Conservation (phyloP, 129 eudicot species). For the Flaveria linearis region DNA sequence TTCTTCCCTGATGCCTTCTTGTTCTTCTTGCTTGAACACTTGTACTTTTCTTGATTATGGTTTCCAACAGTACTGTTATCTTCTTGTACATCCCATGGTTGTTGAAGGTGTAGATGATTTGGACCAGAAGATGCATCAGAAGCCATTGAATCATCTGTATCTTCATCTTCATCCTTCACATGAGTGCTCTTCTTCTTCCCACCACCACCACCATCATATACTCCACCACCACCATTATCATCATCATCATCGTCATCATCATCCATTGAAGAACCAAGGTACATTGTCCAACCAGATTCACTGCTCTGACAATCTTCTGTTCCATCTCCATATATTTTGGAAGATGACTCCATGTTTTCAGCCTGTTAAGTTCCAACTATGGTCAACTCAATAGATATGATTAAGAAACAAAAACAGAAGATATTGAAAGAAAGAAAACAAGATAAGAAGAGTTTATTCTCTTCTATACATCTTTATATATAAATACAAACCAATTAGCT, state of each 20-base stretch:
- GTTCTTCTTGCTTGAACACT: constrained; percentile 36
- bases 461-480: constrained; percentile 43
- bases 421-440: constrained; percentile 29
- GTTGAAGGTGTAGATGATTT: constrained; percentile 40
- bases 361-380: constrained; percentile 38
- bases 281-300: constrained; percentile 74
- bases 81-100: constrained; percentile 37
- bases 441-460: constrained; percentile 47
- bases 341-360: constrained; percentile 47
- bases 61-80: neutral
- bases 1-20: constrained; percentile 41
- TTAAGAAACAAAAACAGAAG: constrained; percentile 23
- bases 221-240: constrained; percentile 15
- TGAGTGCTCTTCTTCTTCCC: constrained; percentile 1
- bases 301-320: constrained; percentile 56
- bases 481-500: constrained; percentile 43
- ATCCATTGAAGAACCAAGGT: constrained; percentile 49
- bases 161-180: constrained; percentile 38
- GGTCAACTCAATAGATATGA: constrained; percentile 31
- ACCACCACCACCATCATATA: constrained; percentile 22
- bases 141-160: constrained; percentile 82
- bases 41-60: constrained; percentile 1
- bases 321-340: constrained; percentile 50
- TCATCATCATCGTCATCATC: constrained; percentile 32
- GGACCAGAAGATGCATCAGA: constrained; percentile 93